phyloP scores from a whole-genome alignment of 768 basidiomycete species.

The Amanita thiersii region DNA sequence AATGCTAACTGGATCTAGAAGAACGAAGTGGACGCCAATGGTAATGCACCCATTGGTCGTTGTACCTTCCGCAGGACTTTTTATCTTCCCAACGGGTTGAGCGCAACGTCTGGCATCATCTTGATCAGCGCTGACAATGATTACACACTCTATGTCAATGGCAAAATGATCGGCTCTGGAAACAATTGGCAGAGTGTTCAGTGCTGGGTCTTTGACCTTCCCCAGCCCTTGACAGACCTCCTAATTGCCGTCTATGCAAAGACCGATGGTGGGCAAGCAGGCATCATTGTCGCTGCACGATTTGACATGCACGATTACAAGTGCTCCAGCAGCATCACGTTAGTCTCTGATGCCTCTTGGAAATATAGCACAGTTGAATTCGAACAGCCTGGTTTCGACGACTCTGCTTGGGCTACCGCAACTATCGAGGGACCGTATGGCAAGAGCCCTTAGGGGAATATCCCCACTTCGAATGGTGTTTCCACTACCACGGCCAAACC shows the following conservation, averaged over 20 bases:
- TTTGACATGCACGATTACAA: not conserved
- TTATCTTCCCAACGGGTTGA: not conserved
- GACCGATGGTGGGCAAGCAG: not conserved
- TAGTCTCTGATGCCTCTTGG: not conserved
- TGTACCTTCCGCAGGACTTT: constrained; percentile 4
- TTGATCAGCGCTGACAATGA: constrained; percentile 1
- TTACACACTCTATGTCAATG: constrained; percentile 6
- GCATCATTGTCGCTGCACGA: not conserved
- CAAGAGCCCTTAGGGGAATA: not conserved
- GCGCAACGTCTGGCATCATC: not conserved
- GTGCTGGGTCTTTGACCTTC: not conserved
- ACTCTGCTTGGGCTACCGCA: not conserved
- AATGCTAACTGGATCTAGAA: constrained; percentile 24
- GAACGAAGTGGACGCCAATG: constrained; percentile 14
- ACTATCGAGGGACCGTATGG: not conserved
- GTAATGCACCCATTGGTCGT: constrained; percentile 6
- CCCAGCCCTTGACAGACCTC: not conserved
- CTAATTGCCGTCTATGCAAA: not conserved
- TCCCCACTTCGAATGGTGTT: not conserved
- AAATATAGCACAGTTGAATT: not conserved
- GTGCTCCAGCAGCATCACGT: not conserved
- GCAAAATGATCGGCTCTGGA: not conserved
- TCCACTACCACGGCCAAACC: too few relatives aligned
- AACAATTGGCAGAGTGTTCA: not conserved
- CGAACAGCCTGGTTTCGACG: not conserved